These are phyloP conservation scores for Zygoascus meyerae DNA, from an alignment of 1,139 yeast genomes.

Conservation along the genomic window DNA sequence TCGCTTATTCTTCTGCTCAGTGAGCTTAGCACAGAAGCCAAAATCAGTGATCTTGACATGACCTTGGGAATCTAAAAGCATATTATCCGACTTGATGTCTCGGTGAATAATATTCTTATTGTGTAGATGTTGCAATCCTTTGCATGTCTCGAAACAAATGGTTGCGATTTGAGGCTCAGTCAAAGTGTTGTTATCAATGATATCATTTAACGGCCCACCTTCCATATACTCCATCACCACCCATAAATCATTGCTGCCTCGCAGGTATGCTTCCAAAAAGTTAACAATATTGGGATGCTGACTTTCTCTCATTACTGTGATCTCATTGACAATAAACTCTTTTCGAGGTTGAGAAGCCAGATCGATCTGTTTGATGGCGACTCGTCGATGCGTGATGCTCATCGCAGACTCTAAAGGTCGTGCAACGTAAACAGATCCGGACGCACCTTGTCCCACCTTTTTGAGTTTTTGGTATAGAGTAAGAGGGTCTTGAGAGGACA, in stretches of 20 bases:
- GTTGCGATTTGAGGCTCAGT: constrained; percentile 90
- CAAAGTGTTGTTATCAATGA: constrained; percentile 64
- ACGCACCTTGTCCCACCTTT: constrained; percentile 99
- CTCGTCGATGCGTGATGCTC: constrained; percentile 33
- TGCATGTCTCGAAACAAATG: constrained; percentile 84
- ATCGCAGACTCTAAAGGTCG: constrained; percentile 41
- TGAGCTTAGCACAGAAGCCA: constrained; percentile 95
- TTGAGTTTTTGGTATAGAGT: constrained; percentile 80
- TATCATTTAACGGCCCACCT: constrained; percentile 83
- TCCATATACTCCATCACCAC: constrained; percentile 97
- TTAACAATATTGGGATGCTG: constrained; percentile 89
- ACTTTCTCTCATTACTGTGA: constrained; percentile 87
- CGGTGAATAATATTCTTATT: constrained; percentile 89
- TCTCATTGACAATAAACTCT: constrained; percentile 89
- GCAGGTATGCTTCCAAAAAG: constrained; percentile 76
- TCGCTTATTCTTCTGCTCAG: constrained; percentile 86
- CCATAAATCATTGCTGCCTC: constrained; percentile 59
- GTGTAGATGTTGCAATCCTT: constrained; percentile 88
- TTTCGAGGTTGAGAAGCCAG: constrained; percentile 90
- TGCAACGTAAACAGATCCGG: constrained; percentile 92
- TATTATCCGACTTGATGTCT: constrained; percentile 93
- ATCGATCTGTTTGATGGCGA: constrained; percentile 95
- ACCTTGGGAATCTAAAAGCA: constrained; percentile 76
- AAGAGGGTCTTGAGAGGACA: constrained; percentile 75
- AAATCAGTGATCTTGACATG: constrained; percentile 95